Base-by-base conservation (phyloP, 139 green algal species). In the Zygnema circumcarinatum region DNA sequence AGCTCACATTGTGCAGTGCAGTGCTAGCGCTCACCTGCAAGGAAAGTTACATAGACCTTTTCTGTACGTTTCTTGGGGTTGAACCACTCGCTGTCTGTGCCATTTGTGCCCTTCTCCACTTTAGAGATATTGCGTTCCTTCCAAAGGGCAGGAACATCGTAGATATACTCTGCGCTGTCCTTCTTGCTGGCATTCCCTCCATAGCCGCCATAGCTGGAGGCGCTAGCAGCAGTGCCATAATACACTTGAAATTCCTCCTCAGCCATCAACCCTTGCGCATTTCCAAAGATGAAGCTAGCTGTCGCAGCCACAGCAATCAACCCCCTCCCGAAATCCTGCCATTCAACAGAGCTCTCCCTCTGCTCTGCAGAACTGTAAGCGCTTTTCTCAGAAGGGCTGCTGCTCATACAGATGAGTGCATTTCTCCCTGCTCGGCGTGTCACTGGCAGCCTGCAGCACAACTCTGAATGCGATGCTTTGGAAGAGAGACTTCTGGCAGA, bases 81-180 rank as follows among this genome's bases (percentile, higher is more conserved):
- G 62, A 56, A 92, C 36, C 86, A 92, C 32, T 92, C 75, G 53
- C 87, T 89, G 74, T 92, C 88, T 22, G 88, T 92, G 35, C 88
- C 88, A 38, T 92, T 92, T 29, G 88, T 92, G 2, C 88, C 88
- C 62, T 92, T 92, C 86, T 92, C 88, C 2, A 92, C 87, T 86
- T 92, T 92, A 36, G 38, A 85, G 67, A 92, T 91, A 25, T 40
- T 41, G 21, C 79, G 35, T 69, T 92, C 88, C 88, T 92, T 92
- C 88, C 88, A 92, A 16, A 47, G 52, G 3, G 47, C 56, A 7
- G 87, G 87, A 75, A 91, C 83, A 39, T 90, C 82, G 62, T 91
- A 91, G 20, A 84, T 35, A 22, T 91, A 91, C 81, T 89, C 80
- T 7, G 80, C 86, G 36, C 33, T 33, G 21, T 41, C 69, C 56